Percentiles rank a stretch among this genome's conserved stretches.
These are phyloP conservation scores for Hydnomerulius pinastri DNA, from an alignment of 768 basidiomycete species.

Conservation along the genomic window DNA sequence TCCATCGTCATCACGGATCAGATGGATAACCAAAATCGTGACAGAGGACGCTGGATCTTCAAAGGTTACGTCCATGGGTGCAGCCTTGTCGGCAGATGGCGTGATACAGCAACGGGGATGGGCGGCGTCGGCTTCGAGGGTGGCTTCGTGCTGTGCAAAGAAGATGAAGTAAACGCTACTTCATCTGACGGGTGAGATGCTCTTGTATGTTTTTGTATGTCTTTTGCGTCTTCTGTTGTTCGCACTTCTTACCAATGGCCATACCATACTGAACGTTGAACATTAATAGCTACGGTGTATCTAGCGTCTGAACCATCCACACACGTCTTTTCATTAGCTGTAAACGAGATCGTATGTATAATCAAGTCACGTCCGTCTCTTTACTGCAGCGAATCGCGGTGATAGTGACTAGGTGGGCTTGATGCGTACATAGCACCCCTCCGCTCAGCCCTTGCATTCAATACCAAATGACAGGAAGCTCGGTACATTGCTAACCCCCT, in stretches of 20 bases:
- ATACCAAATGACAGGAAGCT: background rate
- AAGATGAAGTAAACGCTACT: conserved; percentile 22
- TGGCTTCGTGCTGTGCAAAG: conserved; percentile 46
- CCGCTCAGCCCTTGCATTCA: too few relatives aligned
- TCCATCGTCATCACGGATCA: conserved; percentile 24
- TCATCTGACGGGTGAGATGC: conserved; percentile 17
- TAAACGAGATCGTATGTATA: too few relatives aligned
- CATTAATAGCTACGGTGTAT: conserved; percentile 16
- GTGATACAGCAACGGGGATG: conserved; percentile 45
- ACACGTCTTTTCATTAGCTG: background rate
- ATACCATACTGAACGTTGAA: conserved; percentile 9
- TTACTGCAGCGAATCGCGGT: too few relatives aligned
- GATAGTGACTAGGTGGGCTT: too few relatives aligned
- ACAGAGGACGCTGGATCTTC: conserved; percentile 49
- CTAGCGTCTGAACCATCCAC: conserved; percentile 5
- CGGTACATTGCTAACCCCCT: conserved; percentile 25
- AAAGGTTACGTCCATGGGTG: conserved; percentile 52
- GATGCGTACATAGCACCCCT: too few relatives aligned
- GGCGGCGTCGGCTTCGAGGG: conserved; percentile 50
- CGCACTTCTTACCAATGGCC: conserved; percentile 11
- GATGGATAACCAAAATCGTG: conserved; percentile 32
- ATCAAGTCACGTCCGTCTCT: too few relatives aligned
- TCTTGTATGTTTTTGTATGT: too few relatives aligned
- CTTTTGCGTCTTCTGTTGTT: conserved; percentile 8
- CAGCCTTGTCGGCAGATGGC: conserved; percentile 56